Evolutionary conservation across 345 rosid genomes (phyloP).

Genomic region (Melaleuca alternifolia): DNA sequence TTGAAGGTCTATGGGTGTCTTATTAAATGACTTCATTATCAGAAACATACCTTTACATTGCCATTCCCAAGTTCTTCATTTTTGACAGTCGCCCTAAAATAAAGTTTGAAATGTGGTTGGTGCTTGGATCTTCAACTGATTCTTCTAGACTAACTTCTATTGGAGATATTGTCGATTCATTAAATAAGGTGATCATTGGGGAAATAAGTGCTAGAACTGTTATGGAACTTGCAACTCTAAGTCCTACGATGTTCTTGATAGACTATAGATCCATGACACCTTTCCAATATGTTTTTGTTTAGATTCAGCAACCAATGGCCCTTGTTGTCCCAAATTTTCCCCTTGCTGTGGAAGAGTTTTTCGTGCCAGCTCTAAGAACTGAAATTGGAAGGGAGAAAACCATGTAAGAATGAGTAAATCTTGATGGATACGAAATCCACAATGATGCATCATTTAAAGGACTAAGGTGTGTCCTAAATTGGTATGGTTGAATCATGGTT

Average conservation of each 20-base stretch:
- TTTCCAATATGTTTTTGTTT: conserved; percentile 73
- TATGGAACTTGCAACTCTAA: conserved; percentile 43
- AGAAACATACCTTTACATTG: conserved; percentile 87
- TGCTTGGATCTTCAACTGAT: conserved; percentile 96
- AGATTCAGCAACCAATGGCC: conserved; percentile 88
- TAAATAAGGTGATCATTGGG: conserved; percentile 40
- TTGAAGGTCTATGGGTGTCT: conserved; percentile 95
- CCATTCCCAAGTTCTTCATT: conserved; percentile 80
- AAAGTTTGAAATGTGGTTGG: conserved; percentile 93
- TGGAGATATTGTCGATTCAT: conserved; percentile 44
- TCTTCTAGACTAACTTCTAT: conserved; percentile 61
- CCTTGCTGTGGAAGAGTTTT: conserved; percentile 86
- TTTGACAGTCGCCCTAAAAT: conserved; percentile 79
- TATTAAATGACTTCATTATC: conserved; percentile 81
- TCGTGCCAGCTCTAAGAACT: conserved; percentile 81
- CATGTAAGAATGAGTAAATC: too few relatives aligned
- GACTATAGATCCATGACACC: conserved; percentile 88
- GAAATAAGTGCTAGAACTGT: conserved; percentile 32
- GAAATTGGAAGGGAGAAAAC: conserved; percentile 92
- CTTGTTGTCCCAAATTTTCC: conserved; percentile 97
- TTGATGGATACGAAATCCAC: too few relatives aligned
- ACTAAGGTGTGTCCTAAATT: too few relatives aligned
- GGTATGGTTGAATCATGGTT: too few relatives aligned
- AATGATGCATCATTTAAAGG: too few relatives aligned
- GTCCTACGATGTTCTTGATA: conserved; percentile 89